Evolutionary conservation across 768 basidiomycete species (phyloP), one percentile per base, ranked within the genome.

Genomic region (Amanita phalloides): DNA sequence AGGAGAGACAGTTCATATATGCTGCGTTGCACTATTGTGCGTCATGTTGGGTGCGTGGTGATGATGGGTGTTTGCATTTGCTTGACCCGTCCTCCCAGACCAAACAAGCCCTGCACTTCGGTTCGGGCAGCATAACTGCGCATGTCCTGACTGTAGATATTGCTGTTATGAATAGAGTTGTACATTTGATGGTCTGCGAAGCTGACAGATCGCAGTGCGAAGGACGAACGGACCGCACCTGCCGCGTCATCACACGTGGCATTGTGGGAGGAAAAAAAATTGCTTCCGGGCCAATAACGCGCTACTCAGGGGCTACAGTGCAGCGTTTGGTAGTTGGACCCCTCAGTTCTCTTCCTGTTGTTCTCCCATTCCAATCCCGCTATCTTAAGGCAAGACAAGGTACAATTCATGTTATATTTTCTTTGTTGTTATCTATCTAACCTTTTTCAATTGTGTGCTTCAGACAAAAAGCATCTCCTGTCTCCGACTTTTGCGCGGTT

Each of bases 271-370:
- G 36, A 61, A 58, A 62, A 30, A 32, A 63, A 59, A 54, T 58
- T 56, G 55, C 61, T 55, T 62, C 61, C 61, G 61, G 54, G 28
- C 44, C 25, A 45, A 28, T 45, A 56, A 47, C 51, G 43, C 53
- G 38, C 48, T 17, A 55, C 57, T 63, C 62, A 63, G 62, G 62
- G 62, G 61, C 60, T 63, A 45, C 54, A 20, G 43, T 20, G 42
- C 17, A 50, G 21, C 36, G 36, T 35, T 30, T 43, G 28, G 17
- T 42, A 42, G 53, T 51, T 49, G 54, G 47, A 52, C 51, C 55
- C 53, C 60, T 43, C 48, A 53, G 44, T 45, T 45, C 47, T 52
- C 42, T 51, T 42, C 45, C 48, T 14, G 36, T 54, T 49, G 48
- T 26, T 38, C 49, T 53, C 28, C n/a, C 39, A 44, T 41, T 37